Evolutionary conservation across 805 yeast genomes (phyloP).

Genomic region (Candida ipomoeae): DNA sequence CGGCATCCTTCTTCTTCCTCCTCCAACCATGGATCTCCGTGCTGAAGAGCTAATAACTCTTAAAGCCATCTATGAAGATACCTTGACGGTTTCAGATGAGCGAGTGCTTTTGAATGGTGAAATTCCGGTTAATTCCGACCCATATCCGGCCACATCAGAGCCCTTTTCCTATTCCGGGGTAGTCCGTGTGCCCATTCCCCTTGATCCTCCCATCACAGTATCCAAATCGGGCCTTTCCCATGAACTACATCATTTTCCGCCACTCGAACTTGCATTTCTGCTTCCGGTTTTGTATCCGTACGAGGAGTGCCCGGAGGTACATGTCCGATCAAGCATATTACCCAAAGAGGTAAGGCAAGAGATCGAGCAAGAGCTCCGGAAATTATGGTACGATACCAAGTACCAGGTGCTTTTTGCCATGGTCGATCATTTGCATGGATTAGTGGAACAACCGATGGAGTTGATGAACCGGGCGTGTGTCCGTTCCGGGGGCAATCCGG

Average conservation of each 20-base stretch:
- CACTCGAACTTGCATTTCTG: constrained; percentile 23
- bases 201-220: constrained; percentile 5
- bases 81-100: neutral
- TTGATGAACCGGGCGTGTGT: neutral
- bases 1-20: neutral
- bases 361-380: constrained; percentile 17
- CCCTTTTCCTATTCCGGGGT: constrained; percentile 2
- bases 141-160: neutral
- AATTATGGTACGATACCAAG: constrained; percentile 31
- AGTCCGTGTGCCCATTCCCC: constrained; percentile 8
- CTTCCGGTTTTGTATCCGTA: constrained; percentile 37
- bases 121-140: neutral
- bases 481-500: too few relatives aligned
- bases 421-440: constrained; percentile 34
- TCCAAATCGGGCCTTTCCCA: neutral
- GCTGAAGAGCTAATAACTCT: constrained; percentile 40
- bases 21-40: constrained; percentile 16
- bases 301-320: constrained; percentile 21
- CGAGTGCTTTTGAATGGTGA: neutral
- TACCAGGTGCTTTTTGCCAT: constrained; percentile 41
- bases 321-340: constrained; percentile 31
- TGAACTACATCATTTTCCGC: constrained; percentile 27
- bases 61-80: constrained; percentile 40
- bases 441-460: neutral
- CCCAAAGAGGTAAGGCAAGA: constrained; percentile 9